Percentiles rank a stretch among this genome's conserved stretches.
These are phyloP conservation scores for Pistacia vera DNA, from an alignment of 345 rosid genomes.

Conservation along the genomic window DNA sequence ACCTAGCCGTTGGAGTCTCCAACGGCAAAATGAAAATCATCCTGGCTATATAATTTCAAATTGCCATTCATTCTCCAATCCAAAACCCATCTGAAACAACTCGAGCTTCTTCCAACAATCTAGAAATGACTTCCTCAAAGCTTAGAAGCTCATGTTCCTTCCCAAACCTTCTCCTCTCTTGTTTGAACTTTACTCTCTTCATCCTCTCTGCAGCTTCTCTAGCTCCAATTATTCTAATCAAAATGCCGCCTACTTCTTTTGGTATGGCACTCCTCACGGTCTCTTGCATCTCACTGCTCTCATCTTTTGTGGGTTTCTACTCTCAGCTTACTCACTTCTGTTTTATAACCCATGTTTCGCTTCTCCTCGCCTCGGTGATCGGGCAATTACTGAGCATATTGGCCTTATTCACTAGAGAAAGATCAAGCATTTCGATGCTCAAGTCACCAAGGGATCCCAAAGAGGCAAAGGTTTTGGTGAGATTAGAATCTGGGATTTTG, in stretches of 20 bases:
- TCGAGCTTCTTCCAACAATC: neutral
- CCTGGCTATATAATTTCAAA: constrained; percentile 21
- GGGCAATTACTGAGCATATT: constrained; percentile 45
- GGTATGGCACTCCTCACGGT: constrained; percentile 52
- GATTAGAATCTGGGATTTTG: constrained; percentile 62
- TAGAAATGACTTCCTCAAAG: constrained; percentile 39
- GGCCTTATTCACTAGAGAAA: constrained; percentile 51
- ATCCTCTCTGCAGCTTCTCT: constrained; percentile 51
- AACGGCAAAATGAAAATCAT: constrained; percentile 29
- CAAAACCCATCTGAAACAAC: neutral
- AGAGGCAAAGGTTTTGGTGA: constrained; percentile 63
- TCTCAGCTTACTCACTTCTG: constrained; percentile 46
- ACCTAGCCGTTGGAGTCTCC: constrained; percentile 32
- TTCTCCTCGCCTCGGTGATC: constrained; percentile 44
- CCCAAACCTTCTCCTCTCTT: constrained; percentile 53
- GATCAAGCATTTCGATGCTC: constrained; percentile 47
- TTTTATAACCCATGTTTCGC: constrained; percentile 52
- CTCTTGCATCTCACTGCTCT: constrained; percentile 49
- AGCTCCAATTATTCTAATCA: constrained; percentile 51
- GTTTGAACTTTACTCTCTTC: constrained; percentile 53
- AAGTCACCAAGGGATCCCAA: constrained; percentile 47
- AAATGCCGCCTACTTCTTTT: constrained; percentile 57
- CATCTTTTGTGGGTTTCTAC: constrained; percentile 52
- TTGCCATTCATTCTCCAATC: neutral
- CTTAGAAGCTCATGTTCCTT: constrained; percentile 58